Evolutionary conservation across 768 basidiomycete genomes (phyloP).

Genomic region (Boletus sensibilis): DNA sequence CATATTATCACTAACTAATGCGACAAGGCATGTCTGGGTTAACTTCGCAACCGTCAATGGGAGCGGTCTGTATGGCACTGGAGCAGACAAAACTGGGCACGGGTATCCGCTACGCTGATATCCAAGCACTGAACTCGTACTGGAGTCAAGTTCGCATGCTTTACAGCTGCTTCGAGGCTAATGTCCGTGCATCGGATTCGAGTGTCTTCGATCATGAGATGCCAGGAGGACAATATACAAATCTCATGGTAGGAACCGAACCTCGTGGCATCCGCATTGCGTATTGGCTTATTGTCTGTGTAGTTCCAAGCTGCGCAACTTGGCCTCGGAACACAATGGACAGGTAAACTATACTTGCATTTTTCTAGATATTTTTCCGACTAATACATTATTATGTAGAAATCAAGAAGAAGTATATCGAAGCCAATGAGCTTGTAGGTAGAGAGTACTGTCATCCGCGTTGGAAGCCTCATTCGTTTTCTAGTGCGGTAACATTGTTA

Average conservation of each 20-base stretch:
- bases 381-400: slow-evolving; percentile 42
- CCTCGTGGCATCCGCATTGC: slow-evolving; percentile 15
- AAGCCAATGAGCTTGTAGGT: slow-evolving; percentile 90
- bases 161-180: slow-evolving; percentile 97
- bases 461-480: slow-evolving; percentile 8
- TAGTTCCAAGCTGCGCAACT: slow-evolving; percentile 99
- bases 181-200: slow-evolving; percentile 94
- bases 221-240: slow-evolving; percentile 97
- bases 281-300: slow-evolving; percentile 18
- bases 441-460: not conserved
- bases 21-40: slow-evolving; percentile 90
- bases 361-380: slow-evolving; percentile 6
- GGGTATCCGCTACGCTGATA: slow-evolving; percentile 94
- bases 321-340: slow-evolving; percentile 96
- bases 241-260: slow-evolving; percentile 71
- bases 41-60: slow-evolving; percentile 99
- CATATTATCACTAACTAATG: slow-evolving; percentile 13
- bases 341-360: slow-evolving; percentile 44
- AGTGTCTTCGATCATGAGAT: slow-evolving; percentile 99
- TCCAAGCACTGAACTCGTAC: slow-evolving; percentile 95
- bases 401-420: slow-evolving; percentile 98
- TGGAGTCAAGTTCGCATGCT: slow-evolving; percentile 97
- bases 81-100: slow-evolving; percentile 94
- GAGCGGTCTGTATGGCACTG: slow-evolving; percentile 90
- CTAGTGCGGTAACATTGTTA: slow-evolving; percentile 96